phyloP scores from a whole-genome alignment of 2,329 filamentous ascomycete genomes.

The Venturia effusa region DNA sequence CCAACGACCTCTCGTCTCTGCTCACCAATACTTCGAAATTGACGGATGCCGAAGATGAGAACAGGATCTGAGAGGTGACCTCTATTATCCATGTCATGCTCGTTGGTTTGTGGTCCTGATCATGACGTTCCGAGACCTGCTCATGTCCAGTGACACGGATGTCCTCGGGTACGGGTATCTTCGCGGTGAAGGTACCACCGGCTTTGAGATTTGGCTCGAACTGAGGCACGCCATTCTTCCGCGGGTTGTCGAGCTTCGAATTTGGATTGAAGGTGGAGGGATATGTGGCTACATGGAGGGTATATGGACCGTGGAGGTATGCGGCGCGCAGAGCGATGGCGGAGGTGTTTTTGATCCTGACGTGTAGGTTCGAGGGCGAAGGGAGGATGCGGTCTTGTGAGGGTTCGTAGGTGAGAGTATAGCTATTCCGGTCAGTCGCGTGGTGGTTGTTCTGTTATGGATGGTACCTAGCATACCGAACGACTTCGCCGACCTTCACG shows the following conservation, averaged over 20 bases:
- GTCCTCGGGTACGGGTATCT: constrained; percentile 67
- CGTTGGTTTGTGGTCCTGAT: constrained; percentile 8
- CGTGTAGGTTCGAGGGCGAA: constrained; percentile 65
- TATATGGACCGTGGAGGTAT: constrained; percentile 94
- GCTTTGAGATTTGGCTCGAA: constrained; percentile 97
- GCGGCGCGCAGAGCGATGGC: constrained; percentile 85
- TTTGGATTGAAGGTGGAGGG: constrained; percentile 77
- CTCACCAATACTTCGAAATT: constrained; percentile 80
- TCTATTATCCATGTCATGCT: constrained; percentile 82
- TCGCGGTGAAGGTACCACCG: constrained; percentile 73
- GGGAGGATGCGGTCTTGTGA: constrained; percentile 82
- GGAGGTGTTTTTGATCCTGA: constrained; percentile 86
- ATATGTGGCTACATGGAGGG: constrained; percentile 75
- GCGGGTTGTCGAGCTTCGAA: constrained; percentile 58
- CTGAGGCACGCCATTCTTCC: constrained; percentile 67
- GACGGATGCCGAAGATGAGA: constrained; percentile 79
- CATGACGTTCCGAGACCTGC: neutral
- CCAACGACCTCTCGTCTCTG: constrained; percentile 73
- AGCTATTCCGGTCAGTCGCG: constrained; percentile 31
- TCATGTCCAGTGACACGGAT: constrained; percentile 52
- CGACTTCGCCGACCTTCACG: constrained; percentile 88
- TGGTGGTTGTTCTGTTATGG: neutral
- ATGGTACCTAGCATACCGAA: constrained; percentile 50
- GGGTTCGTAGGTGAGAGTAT: constrained; percentile 85
- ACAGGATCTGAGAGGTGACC: constrained; percentile 84